These are phyloP conservation scores for Thalassiosira pacifica DNA, from an alignment of 352 stramenopile species.

Conservation along the genomic window DNA sequence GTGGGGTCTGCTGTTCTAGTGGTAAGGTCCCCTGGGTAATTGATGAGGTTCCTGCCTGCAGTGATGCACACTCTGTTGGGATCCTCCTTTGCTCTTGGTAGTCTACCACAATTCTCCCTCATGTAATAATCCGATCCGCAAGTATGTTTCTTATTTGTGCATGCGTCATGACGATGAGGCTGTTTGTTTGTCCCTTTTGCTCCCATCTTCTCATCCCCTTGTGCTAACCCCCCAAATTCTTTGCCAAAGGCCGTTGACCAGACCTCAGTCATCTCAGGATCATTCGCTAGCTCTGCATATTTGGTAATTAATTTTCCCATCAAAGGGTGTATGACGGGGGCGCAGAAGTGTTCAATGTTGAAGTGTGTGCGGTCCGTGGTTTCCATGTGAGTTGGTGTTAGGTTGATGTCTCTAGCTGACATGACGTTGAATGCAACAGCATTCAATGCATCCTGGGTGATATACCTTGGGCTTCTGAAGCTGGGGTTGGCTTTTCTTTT, in stretches of 20 bases:
- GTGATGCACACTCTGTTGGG: constrained; percentile 40
- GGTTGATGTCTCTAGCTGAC: not conserved
- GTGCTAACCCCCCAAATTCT: constrained; percentile 50
- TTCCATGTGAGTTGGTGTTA: not conserved
- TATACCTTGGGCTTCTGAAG: not conserved
- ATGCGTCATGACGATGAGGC: constrained; percentile 57
- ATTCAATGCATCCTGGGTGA: not conserved
- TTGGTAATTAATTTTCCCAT: constrained; percentile 24
- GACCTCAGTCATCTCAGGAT: constrained; percentile 1
- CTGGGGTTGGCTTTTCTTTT: not conserved
- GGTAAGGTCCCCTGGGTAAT: constrained; percentile 39
- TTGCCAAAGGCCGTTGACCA: constrained; percentile 45
- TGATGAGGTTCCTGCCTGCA: constrained; percentile 47
- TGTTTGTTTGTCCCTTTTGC: constrained; percentile 52
- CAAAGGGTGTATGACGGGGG: not conserved
- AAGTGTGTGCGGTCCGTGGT: not conserved
- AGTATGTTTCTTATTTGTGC: constrained; percentile 36
- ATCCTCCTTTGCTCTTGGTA: constrained; percentile 41
- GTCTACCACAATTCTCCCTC: constrained; percentile 46
- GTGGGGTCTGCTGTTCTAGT: constrained; percentile 48
- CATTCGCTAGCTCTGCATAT: constrained; percentile 19
- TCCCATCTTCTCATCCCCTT: constrained; percentile 24
- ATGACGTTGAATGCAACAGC: not conserved
- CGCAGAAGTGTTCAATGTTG: not conserved
- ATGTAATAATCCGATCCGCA: constrained; percentile 35